A percentile compares a stretch with the other conserved stretches of the same genome.
Evolutionary conservation across 2,329 filamentous ascomycete species (phyloP).

Genomic region (Onygena corvina): DNA sequence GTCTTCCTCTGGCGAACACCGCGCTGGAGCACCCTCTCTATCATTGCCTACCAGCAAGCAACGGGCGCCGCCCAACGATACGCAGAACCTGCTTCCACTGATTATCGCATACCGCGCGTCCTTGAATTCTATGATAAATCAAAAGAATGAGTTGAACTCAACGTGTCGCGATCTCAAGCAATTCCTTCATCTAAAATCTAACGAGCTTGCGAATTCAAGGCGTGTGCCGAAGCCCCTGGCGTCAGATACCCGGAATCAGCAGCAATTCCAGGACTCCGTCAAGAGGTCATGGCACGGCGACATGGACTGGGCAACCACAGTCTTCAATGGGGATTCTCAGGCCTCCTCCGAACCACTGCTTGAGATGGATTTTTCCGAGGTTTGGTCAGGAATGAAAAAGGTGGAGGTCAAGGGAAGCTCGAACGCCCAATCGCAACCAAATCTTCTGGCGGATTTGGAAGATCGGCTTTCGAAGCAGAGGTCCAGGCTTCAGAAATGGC

Average conservation of each 20-base stretch:
- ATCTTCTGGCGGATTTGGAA: constrained; percentile 56
- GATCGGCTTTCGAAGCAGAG: constrained; percentile 54
- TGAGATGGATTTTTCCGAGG: constrained; percentile 52
- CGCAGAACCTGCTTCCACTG: constrained; percentile 46
- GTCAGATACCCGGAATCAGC: constrained; percentile 11
- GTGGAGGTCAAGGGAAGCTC: constrained; percentile 39
- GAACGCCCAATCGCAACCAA: constrained; percentile 17
- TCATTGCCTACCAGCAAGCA: constrained; percentile 43
- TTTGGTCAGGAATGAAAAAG: constrained; percentile 57
- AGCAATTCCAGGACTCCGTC: constrained; percentile 45
- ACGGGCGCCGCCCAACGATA: constrained; percentile 24
- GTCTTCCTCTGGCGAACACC: constrained; percentile 23
- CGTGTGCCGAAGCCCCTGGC: constrained; percentile 15
- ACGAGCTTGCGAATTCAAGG: constrained; percentile 34
- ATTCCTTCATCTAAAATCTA: constrained; percentile 52
- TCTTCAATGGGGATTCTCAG: constrained; percentile 55
- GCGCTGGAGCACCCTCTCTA: constrained; percentile 12
- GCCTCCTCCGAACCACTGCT: constrained; percentile 52
- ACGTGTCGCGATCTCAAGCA: constrained; percentile 53
- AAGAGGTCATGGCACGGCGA: constrained; percentile 67
- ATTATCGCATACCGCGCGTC: constrained; percentile 61
- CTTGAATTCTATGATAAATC: constrained; percentile 46
- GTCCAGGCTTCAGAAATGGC: constrained; percentile 60
- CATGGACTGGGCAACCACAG: constrained; percentile 57
- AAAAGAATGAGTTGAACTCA: constrained; percentile 48